phyloP scores from a whole-genome alignment of 495 filamentous ascomycete genomes.

The Podospora comata region DNA sequence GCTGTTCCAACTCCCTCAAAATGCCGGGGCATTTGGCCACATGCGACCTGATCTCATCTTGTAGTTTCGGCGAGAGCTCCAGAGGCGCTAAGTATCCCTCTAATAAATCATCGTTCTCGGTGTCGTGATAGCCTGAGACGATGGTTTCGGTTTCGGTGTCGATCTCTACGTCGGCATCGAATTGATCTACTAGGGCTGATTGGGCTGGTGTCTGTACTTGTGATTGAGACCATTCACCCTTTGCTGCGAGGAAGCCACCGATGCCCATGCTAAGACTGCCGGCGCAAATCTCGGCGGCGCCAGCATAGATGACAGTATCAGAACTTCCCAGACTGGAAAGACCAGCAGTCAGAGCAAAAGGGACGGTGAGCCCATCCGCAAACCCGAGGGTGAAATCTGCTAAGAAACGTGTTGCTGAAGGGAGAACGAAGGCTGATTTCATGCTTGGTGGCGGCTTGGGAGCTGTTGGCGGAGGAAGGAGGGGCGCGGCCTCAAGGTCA shows the following conservation, averaged over 20 bases:
- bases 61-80: not conserved
- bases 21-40: conserved; percentile 5
- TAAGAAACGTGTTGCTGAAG: conserved; percentile 2
- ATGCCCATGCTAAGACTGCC: conserved; percentile 66
- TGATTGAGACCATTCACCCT: conserved; percentile 35
- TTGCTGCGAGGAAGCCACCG: conserved; percentile 56
- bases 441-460: not conserved
- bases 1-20: not conserved
- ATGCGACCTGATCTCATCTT: not conserved
- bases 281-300: conserved; percentile 63
- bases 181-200: not conserved
- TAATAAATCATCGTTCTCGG: not conserved
- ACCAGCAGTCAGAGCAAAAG: conserved; percentile 59
- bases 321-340: conserved; percentile 54
- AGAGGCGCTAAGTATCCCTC: conserved; percentile 5
- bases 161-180: not conserved
- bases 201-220: not conserved
- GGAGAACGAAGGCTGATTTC: not conserved
- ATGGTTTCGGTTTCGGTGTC: not conserved
- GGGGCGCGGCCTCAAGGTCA: not conserved
- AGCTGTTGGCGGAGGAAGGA: not conserved
- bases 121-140: not conserved
- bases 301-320: conserved; percentile 59
- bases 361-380: conserved; percentile 59
- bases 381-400: conserved; percentile 54